Percentiles rank a stretch among this genome's conserved stretches.
Conservation (phyloP, 495 filamentous ascomycete species). For the Aspergillus heteromorphus region DNA sequence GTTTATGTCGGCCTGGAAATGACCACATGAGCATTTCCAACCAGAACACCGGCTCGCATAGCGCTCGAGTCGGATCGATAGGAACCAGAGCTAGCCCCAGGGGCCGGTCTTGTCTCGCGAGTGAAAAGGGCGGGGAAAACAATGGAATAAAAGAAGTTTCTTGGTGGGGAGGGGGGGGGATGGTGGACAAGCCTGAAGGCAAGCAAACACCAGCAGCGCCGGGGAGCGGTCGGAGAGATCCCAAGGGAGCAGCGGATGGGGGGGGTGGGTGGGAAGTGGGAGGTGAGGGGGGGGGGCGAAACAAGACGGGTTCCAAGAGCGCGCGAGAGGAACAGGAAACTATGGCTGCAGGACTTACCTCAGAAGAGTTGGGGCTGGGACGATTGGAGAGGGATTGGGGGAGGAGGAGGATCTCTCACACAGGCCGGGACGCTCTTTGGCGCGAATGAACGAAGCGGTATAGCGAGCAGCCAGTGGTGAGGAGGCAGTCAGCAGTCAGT, state of each 20-base stretch:
- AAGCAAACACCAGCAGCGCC: constrained; percentile 4
- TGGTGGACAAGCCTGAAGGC: neutral
- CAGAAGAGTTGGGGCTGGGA: constrained; percentile 4
- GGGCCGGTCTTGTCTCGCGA: neutral
- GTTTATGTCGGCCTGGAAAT: constrained; percentile 32
- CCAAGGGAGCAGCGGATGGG: constrained; percentile 1
- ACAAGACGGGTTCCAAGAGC: constrained; percentile 8
- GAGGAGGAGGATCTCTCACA: constrained; percentile 10
- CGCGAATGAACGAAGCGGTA: constrained; percentile 26
- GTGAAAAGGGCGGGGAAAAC: neutral
- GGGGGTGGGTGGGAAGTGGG: neutral
- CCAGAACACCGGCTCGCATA: constrained; percentile 11
- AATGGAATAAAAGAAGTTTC: neutral
- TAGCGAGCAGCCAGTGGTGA: constrained; percentile 17
- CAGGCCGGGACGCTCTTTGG: constrained; percentile 11
- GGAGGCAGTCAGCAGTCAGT: constrained; percentile 11
- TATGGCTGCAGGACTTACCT: constrained; percentile 20
- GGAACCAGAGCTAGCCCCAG: neutral
- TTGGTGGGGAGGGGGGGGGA: constrained; percentile 1
- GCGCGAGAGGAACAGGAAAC: constrained; percentile 14
- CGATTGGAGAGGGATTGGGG: constrained; percentile 8
- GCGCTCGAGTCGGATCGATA: constrained; percentile 3
- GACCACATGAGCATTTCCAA: constrained; percentile 27
- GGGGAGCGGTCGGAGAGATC: neutral
- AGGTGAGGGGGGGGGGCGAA: constrained; percentile 3